Evolutionary conservation across 345 rosid species (phyloP).

Genomic region (Boechera divaricarpa): DNA sequence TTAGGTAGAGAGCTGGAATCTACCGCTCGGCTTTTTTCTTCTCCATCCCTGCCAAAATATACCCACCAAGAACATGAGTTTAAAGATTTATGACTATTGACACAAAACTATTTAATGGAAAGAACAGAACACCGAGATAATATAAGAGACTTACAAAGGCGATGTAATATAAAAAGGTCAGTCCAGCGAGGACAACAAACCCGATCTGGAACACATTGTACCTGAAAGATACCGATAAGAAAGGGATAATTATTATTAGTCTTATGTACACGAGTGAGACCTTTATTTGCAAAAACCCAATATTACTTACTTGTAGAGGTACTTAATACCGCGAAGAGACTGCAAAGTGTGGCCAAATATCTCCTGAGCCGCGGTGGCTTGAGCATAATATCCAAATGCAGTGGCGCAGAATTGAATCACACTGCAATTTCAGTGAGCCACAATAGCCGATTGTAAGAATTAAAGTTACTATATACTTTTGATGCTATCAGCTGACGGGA

Average conservation of each 20-base stretch:
- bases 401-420: constrained; percentile 94
- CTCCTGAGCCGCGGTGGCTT: constrained; percentile 97
- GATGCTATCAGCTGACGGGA: background rate
- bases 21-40: constrained; percentile 77
- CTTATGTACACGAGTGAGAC: background rate
- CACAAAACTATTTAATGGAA: constrained; percentile 1
- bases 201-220: constrained; percentile 91
- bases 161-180: constrained; percentile 80
- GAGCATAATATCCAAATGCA: constrained; percentile 96
- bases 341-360: constrained; percentile 96
- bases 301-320: constrained; percentile 81
- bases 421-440: constrained; percentile 55
- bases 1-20: constrained; percentile 78
- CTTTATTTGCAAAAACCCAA: background rate
- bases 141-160: constrained; percentile 66
- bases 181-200: constrained; percentile 77
- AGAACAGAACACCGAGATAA: background rate
- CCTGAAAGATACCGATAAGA: constrained; percentile 50
- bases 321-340: constrained; percentile 92
- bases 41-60: constrained; percentile 81
- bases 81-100: background rate
- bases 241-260: background rate
- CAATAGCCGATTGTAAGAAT: background rate
- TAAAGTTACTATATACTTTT: constrained; percentile 9
- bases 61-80: constrained; percentile 16